Evolutionary conservation across 2,329 filamentous ascomycete genomes (phyloP).

Genomic region (Colletotrichum sp.): DNA sequence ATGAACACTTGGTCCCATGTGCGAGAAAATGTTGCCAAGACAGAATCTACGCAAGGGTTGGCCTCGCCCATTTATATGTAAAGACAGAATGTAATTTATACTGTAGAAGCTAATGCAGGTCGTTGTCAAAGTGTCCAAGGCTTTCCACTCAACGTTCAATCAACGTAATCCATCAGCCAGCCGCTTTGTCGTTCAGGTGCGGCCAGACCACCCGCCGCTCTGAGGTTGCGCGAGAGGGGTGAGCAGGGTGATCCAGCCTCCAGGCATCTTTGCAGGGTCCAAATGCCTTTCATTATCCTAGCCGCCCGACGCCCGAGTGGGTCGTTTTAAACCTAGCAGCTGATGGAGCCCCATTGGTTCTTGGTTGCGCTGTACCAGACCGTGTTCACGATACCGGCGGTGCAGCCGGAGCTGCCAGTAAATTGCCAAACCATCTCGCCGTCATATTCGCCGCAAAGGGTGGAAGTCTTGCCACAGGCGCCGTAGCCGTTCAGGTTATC

Average conservation of each 20-base stretch:
- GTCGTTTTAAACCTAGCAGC: not conserved
- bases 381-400: not conserved
- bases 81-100: not conserved
- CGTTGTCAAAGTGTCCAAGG: not conserved
- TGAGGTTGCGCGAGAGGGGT: rapidly evolving
- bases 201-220: not conserved
- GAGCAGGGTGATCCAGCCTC: not conserved
- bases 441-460: not conserved
- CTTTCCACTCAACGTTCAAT: not conserved
- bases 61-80: not conserved
- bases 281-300: not conserved
- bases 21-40: not conserved
- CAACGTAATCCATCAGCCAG: not conserved
- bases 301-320: not conserved
- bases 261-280: not conserved
- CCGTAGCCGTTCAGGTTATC: not conserved
- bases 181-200: not conserved
- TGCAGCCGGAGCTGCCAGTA: not conserved
- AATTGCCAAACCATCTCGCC: not conserved
- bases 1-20: not conserved
- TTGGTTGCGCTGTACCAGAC: not conserved
- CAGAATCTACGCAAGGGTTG: not conserved
- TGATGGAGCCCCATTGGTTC: not conserved
- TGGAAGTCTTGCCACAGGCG: not conserved
- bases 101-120: not conserved